These are phyloP conservation scores for Galium porrigens DNA, from an alignment of 305 asterid genomes.

Conservation along the genomic window DNA sequence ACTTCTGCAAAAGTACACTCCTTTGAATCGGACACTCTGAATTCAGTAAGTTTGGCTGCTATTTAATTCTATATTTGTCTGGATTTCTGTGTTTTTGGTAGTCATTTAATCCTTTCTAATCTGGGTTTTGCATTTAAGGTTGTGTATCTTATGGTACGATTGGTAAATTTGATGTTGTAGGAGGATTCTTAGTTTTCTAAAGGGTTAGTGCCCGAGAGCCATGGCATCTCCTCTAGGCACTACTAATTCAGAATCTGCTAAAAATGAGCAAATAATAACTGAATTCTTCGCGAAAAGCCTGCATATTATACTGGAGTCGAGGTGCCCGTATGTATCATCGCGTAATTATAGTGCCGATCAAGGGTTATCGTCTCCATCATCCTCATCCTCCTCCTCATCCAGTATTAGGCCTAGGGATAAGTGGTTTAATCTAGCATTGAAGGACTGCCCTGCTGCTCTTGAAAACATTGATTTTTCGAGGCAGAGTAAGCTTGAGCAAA, in stretches of 20 bases:
- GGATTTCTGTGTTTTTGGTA: not conserved
- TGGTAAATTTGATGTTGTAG: not conserved
- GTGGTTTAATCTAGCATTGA: constrained; percentile 68
- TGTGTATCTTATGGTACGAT: not conserved
- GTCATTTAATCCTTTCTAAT: not conserved
- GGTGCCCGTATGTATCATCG: constrained; percentile 70
- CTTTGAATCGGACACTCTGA: not conserved
- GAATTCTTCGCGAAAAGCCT: constrained; percentile 78
- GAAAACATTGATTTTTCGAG: constrained; percentile 77
- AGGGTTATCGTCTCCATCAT: constrained; percentile 53
- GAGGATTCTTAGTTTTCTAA: not conserved
- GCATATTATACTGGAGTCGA: constrained; percentile 72
- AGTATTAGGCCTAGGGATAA: constrained; percentile 67
- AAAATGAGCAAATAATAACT: constrained; percentile 68
- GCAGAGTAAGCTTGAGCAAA: constrained; percentile 64
- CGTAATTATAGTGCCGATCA: constrained; percentile 73
- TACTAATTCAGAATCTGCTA: constrained; percentile 57
- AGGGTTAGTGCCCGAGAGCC: not conserved
- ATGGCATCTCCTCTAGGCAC: constrained; percentile 59
- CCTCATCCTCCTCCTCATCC: constrained; percentile 49
- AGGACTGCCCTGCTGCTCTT: constrained; percentile 78
- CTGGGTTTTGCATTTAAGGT: not conserved
- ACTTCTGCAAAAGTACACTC: not conserved
- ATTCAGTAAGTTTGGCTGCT: not conserved
- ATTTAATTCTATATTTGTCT: not conserved